phyloP scores from a whole-genome alignment of 345 rosid genomes.

The Combretum micranthum region DNA sequence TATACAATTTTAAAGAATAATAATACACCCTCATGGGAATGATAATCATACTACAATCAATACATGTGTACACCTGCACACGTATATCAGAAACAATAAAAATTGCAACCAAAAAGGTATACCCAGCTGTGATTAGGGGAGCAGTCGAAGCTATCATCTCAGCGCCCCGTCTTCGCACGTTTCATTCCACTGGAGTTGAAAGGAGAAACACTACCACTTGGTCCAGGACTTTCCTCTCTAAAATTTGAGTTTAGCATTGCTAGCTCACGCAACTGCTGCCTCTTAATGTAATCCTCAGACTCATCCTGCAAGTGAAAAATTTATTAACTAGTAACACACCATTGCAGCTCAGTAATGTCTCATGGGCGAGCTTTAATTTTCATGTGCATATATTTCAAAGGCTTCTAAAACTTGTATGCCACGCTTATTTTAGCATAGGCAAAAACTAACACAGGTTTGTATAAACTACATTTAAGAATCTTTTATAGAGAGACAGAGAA shows the following conservation, averaged over 20 bases:
- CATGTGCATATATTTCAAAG: too few species aligned
- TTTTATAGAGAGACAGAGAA: too few species aligned
- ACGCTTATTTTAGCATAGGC: too few species aligned
- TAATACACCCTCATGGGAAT: too few species aligned
- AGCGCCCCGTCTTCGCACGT: constrained; percentile 92
- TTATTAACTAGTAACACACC: neutral
- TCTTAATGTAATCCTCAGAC: constrained; percentile 87
- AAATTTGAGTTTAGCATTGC: constrained; percentile 84
- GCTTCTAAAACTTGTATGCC: too few species aligned
- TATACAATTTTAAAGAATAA: too few species aligned
- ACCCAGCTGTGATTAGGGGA: constrained; percentile 20
- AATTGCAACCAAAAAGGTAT: constrained; percentile 13
- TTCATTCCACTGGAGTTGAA: constrained; percentile 94
- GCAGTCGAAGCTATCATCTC: constrained; percentile 19
- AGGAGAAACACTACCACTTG: constrained; percentile 90
- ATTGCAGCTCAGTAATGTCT: neutral
- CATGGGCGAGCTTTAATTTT: too few species aligned
- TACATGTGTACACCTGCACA: too few species aligned
- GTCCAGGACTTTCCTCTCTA: constrained; percentile 97
- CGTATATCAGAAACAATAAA: too few species aligned
- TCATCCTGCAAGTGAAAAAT: constrained; percentile 55
- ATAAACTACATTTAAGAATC: too few species aligned
- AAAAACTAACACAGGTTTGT: too few species aligned
- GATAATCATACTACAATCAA: too few species aligned
- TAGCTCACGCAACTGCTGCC: constrained; percentile 90